A percentile compares a stretch with the other conserved stretches of the same genome.
phyloP scores from a whole-genome alignment of 192 early-diverging fungal species.

The Podila clonocystis region DNA sequence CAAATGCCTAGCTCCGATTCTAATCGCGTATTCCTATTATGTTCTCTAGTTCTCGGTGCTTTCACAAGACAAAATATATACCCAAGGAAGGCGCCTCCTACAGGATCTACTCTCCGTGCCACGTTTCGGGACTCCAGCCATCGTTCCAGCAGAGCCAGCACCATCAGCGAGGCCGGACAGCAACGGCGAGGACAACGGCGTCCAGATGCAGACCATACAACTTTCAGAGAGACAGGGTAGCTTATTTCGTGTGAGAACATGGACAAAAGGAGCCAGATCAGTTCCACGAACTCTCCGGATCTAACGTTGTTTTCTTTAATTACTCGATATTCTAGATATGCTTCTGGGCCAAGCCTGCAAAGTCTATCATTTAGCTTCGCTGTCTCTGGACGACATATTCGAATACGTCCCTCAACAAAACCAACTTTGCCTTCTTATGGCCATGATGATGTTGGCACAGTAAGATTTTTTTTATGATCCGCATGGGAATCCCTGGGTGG shows the following conservation, averaged over 20 bases:
- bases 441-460: conserved; percentile 34
- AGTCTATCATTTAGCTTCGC: conserved; percentile 15
- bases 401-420: conserved; percentile 32
- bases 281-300: not conserved
- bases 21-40: not conserved
- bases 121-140: conserved; percentile 34
- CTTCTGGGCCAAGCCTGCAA: conserved; percentile 41
- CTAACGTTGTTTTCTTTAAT: too few species aligned
- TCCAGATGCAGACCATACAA: conserved; percentile 33
- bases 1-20: not conserved
- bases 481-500: not conserved
- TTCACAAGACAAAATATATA: conserved; percentile 1
- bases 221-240: conserved; percentile 44
- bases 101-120: conserved; percentile 33
- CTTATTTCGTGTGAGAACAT: not conserved
- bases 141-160: conserved; percentile 18
- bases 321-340: conserved; percentile 19
- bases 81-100: conserved; percentile 22
- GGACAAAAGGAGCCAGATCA: not conserved
- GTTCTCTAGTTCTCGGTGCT: conserved; percentile 15
- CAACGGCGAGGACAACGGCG: conserved; percentile 1
- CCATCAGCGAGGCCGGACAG: not conserved
- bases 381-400: conserved; percentile 39
- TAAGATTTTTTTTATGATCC: not conserved
- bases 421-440: conserved; percentile 36